A percentile compares a stretch with the other conserved stretches of the same genome.
Evolutionary conservation across 768 basidiomycete species (phyloP).

Genomic region (Sporobolomyces pararoseus): DNA sequence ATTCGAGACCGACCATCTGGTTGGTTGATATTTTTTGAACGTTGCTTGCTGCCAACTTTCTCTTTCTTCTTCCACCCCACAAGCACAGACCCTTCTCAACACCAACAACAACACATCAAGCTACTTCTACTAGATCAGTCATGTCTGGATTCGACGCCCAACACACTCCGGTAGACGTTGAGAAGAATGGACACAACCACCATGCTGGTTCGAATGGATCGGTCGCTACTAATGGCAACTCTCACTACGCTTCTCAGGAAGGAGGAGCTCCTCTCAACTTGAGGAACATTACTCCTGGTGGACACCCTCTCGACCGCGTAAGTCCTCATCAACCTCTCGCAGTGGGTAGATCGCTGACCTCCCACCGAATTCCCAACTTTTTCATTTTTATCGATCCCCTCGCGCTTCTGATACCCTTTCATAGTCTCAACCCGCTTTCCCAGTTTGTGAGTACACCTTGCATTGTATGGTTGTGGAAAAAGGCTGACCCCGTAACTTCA

Average conservation of each 20-base stretch:
- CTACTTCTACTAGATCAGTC: neutral
- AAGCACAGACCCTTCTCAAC: neutral
- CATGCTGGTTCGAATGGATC: neutral
- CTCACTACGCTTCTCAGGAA: constrained; percentile 26
- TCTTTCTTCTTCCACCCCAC: neutral
- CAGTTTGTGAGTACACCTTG: too few species aligned
- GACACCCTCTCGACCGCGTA: constrained; percentile 25
- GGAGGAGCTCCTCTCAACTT: constrained; percentile 36
- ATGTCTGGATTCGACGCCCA: constrained; percentile 20
- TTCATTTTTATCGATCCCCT: neutral
- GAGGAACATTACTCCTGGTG: constrained; percentile 36
- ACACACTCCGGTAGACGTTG: constrained; percentile 22
- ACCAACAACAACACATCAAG: neutral
- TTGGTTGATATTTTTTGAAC: neutral
- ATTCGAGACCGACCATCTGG: neutral
- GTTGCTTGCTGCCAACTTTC: constrained; percentile 1
- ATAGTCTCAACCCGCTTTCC: constrained; percentile 44
- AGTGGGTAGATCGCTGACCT: too few species aligned
- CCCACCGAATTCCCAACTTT: too few species aligned
- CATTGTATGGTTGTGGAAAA: too few species aligned
- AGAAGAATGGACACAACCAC: constrained; percentile 10
- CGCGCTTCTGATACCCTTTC: neutral
- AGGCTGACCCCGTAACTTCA: too few species aligned
- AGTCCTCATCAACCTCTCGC: too few species aligned
- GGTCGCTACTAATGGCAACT: neutral